Base-by-base conservation (phyloP, 1,139 yeast genomes). In the Nakaseomyces bracarensis region DNA sequence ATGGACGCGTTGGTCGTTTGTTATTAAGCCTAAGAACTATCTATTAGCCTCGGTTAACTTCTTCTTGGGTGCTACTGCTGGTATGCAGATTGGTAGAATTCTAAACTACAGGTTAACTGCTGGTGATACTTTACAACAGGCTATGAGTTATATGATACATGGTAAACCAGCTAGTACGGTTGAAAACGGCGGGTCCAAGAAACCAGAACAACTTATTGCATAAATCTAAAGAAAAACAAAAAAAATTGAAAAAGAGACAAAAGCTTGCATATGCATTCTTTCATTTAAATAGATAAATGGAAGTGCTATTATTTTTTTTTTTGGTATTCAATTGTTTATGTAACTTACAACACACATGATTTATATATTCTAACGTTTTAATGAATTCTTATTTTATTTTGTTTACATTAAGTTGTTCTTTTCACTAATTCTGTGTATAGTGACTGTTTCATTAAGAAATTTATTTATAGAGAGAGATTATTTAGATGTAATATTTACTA, bases 1-100 rank as follows among this genome's bases (percentile, higher is more conserved):
- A 56, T 91, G 98, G 98, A 91, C 98, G 37, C 79, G 98, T 63
- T 91, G 98, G 98, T 89, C 96, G 25, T 76, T 87, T 65, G 93
- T 87, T 49, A 91, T 91, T 61, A 79, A 70, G 55, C 98, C 98
- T 42, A 82, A 84, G 66, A 91, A 91, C 68, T 72, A 74, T 53
- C 69, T 91, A 47, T 72, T 91, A 54, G 98, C 97, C 3, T 79
- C 93, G 25, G 98, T 91, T 46, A 91, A 91, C 68, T 86, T 87
- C 72, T 91, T 91, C 72, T 70, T 91, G 48, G 96, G 95, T 22
- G 70, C 80, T 31, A 95, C 93, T 36, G 96, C 96, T 3, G 86
- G 93, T 25, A 77, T 72, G 62, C 98, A 91, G 69, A 66, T 91
- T 38, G 57, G 68, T 41, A 76, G 98, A 67, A 75, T 91, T 42